Percentiles rank a stretch among this genome's conserved stretches.
phyloP scores from a whole-genome alignment of 208 protist species.

The Leishmania mexicana region DNA sequence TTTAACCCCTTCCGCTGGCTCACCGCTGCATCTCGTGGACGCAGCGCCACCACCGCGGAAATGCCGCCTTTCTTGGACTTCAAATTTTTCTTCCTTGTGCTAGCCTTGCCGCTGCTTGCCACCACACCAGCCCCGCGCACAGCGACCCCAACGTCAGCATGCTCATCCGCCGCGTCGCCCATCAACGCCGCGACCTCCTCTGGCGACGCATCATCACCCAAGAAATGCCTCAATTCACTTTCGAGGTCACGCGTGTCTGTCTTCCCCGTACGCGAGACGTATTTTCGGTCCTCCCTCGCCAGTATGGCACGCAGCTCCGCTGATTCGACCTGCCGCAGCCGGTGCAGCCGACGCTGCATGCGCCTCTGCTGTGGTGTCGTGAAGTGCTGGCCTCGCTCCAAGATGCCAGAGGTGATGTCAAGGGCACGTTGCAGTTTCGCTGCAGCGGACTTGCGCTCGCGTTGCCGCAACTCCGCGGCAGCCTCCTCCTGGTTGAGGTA shows the following conservation, averaged over 20 bases:
- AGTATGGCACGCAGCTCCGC: slow-evolving; percentile 16
- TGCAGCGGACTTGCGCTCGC: slow-evolving; percentile 21
- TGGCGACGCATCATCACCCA: slow-evolving; percentile 43
- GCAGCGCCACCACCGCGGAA: neutral
- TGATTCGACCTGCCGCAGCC: slow-evolving; percentile 19
- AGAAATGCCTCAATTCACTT: slow-evolving; percentile 51
- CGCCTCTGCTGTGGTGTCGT: slow-evolving; percentile 25
- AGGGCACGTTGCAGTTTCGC: slow-evolving; percentile 30
- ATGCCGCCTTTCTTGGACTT: neutral
- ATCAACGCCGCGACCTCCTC: slow-evolving; percentile 26
- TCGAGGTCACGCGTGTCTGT: slow-evolving; percentile 32
- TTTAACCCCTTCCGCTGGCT: neutral
- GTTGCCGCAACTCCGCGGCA: slow-evolving; percentile 6
- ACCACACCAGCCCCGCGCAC: neutral
- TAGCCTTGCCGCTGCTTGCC: neutral
- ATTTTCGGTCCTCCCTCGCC: slow-evolving; percentile 15
- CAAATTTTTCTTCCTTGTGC: neutral
- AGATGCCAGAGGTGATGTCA: slow-evolving; percentile 2
- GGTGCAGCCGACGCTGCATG: slow-evolving; percentile 30
- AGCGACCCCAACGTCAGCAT: neutral
- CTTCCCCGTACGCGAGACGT: neutral
- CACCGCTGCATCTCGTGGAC: neutral
- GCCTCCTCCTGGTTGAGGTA: slow-evolving; percentile 24
- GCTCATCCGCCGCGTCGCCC: neutral
- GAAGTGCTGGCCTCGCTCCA: slow-evolving; percentile 26